A percentile compares a stretch with the other conserved stretches of the same genome.
Conservation (phyloP, 2,329 filamentous ascomycete genomes). For the Talaromyces sp. region DNA sequence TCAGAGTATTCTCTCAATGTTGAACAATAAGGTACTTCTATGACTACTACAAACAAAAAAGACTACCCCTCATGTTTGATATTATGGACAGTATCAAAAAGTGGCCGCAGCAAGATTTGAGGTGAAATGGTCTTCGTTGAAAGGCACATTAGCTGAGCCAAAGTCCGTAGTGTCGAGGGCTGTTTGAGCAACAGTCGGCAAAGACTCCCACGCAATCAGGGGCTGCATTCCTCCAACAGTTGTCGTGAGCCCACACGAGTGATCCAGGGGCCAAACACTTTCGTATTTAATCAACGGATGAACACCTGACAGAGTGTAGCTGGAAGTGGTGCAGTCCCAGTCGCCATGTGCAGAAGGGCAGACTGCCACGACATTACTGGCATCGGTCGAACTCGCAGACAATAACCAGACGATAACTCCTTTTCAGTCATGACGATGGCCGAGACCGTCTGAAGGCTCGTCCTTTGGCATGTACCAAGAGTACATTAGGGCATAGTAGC, state of each 20-base stretch:
- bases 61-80: no score
- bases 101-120: slow-evolving; percentile 37
- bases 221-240: slow-evolving; percentile 41
- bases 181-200: slow-evolving; percentile 36
- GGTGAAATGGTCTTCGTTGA: slow-evolving; percentile 43
- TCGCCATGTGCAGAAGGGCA: slow-evolving; percentile 48
- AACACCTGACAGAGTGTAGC: slow-evolving; percentile 37
- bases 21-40: no score
- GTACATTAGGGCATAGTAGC: slow-evolving; percentile 47
- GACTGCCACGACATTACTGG: slow-evolving; percentile 42
- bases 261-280: slow-evolving; percentile 44
- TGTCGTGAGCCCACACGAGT: slow-evolving; percentile 39
- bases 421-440: slow-evolving; percentile 54
- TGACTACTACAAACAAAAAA: no score
- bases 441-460: slow-evolving; percentile 37
- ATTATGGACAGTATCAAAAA: slow-evolving; percentile 17
- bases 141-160: slow-evolving; percentile 42
- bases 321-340: slow-evolving; percentile 39
- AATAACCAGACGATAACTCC: slow-evolving; percentile 49
- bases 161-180: slow-evolving; percentile 44
- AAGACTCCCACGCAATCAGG: slow-evolving; percentile 46
- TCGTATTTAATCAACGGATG: slow-evolving; percentile 45
- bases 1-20: no score
- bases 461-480: slow-evolving; percentile 50
- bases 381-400: slow-evolving; percentile 26